Conservation (phyloP, 257 asterid species). For the Salvia rosmarinus region DNA sequence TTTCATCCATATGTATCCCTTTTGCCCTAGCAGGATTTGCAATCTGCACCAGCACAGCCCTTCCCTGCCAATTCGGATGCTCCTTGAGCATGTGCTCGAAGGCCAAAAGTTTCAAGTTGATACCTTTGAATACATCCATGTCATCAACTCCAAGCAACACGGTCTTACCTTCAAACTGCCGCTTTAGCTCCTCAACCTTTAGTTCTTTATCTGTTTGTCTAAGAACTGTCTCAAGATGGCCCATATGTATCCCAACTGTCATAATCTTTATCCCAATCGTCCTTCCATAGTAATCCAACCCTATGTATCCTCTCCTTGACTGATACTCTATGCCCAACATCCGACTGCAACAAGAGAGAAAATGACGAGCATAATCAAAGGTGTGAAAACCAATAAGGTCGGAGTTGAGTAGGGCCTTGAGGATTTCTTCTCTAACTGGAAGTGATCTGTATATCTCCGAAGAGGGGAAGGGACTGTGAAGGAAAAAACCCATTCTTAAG, state of each 20-base stretch:
- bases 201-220: constrained; percentile 58
- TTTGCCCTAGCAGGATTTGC: constrained; percentile 69
- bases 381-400: constrained; percentile 88
- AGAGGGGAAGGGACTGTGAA: constrained; percentile 78
- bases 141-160: constrained; percentile 82
- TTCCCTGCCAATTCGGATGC: constrained; percentile 71
- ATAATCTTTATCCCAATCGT: constrained; percentile 76
- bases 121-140: constrained; percentile 80
- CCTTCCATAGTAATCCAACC: constrained; percentile 77
- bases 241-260: constrained; percentile 85
- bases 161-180: constrained; percentile 66
- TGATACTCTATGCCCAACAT: constrained; percentile 82
- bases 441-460: constrained; percentile 80
- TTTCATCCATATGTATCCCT: constrained; percentile 61
- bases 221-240: constrained; percentile 67
- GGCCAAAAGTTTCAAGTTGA: constrained; percentile 72
- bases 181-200: constrained; percentile 54
- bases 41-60: constrained; percentile 75
- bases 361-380: constrained; percentile 80
- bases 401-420: constrained; percentile 69
- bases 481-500: constrained; percentile 75
- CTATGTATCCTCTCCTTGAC: constrained; percentile 81
- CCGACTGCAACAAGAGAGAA: constrained; percentile 81
- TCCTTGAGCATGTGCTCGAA: constrained; percentile 75
- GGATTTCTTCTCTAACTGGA: constrained; percentile 83